Evolutionary conservation across 306 rosid species (phyloP).

Genomic region (Alnus glutinosa): DNA sequence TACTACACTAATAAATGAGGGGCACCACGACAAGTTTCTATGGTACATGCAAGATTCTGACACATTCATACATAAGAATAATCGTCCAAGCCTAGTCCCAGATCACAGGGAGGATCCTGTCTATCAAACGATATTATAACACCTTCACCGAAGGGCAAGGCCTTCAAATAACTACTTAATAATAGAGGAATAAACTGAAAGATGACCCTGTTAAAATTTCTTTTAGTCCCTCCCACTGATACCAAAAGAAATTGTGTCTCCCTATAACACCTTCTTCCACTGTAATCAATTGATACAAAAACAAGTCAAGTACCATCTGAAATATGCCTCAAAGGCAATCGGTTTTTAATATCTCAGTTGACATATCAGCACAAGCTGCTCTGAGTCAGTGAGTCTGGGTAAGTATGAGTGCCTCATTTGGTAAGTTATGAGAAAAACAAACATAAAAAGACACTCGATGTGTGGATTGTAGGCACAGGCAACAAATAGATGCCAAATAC

Average conservation of each 20-base stretch:
- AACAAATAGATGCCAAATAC: neutral
- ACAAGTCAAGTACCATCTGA: conserved; percentile 3
- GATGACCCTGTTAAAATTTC: neutral
- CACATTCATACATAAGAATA: neutral
- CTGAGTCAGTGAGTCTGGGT: neutral
- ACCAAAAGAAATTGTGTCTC: neutral
- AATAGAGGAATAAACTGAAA: neutral
- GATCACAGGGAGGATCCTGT: neutral
- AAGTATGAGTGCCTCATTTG: neutral
- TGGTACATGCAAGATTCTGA: neutral
- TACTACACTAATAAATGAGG: neutral
- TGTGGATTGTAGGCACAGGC: neutral
- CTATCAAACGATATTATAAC: neutral
- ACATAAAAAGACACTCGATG: neutral
- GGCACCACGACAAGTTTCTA: neutral
- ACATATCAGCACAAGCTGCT: conserved; percentile 9
- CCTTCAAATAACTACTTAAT: neutral
- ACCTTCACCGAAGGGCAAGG: neutral
- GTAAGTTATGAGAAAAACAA: neutral
- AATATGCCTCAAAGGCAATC: neutral
- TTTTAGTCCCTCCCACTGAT: neutral
- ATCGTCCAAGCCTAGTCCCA: neutral
- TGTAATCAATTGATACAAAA: neutral
- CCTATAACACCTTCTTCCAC: neutral
- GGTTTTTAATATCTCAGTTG: neutral